Conservation (phyloP, 495 filamentous ascomycete species). For the Rusavskia elegans region DNA sequence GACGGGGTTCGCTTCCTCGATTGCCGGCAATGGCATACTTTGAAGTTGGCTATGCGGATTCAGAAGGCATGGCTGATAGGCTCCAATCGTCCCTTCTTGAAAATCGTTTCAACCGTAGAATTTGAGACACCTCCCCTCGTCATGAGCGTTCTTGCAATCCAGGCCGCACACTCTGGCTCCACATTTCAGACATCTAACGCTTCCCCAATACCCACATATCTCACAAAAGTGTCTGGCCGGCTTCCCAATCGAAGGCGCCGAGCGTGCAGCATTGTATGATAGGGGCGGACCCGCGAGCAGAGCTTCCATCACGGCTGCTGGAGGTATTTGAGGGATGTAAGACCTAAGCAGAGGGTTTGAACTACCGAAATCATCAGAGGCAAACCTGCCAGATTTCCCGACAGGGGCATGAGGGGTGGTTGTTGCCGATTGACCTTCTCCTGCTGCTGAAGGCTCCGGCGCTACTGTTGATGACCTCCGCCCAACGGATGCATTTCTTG, state of each 20-base stretch:
- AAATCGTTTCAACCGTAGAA: constrained; percentile 10
- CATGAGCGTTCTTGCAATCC: constrained; percentile 64
- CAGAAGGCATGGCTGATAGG: too few species aligned
- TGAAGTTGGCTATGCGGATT: too few species aligned
- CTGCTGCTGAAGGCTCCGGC: neutral
- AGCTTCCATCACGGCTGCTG: constrained; percentile 47
- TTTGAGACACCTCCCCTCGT: constrained; percentile 52
- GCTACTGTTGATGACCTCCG: constrained; percentile 3
- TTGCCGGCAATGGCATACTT: too few species aligned
- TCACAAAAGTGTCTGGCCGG: constrained; percentile 66
- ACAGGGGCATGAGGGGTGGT: neutral
- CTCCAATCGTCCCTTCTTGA: too few species aligned
- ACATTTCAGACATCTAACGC: constrained; percentile 72
- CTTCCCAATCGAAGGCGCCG: constrained; percentile 33
- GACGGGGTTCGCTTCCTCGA: too few species aligned
- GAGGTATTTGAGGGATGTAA: constrained; percentile 45
- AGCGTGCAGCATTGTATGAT: constrained; percentile 65
- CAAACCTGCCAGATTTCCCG: neutral
- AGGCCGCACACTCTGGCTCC: constrained; percentile 66
- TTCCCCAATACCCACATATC: constrained; percentile 86
- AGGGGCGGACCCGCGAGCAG: constrained; percentile 58
- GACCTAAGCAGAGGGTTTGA: constrained; percentile 45
- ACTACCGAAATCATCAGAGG: neutral
- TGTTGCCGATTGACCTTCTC: neutral
- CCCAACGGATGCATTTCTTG: constrained; percentile 5